phyloP scores from a whole-genome alignment of 345 rosid genomes.

The Crucihimalaya himalaica region DNA sequence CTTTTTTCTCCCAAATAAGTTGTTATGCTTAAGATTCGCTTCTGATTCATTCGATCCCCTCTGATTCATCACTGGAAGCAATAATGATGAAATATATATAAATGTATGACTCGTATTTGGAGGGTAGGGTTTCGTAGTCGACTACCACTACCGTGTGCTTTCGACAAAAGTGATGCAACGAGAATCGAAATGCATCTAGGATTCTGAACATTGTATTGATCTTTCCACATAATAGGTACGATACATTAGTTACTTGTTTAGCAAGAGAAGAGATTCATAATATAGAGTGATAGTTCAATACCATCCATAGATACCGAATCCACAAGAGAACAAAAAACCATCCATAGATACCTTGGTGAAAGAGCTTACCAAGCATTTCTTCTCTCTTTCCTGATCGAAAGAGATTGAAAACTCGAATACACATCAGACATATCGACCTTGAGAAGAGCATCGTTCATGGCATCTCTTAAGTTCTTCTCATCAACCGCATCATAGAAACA shows the following conservation, averaged over 20 bases:
- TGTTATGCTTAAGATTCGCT: background rate
- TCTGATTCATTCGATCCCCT: no score
- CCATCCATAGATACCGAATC: background rate
- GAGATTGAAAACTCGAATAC: conserved; percentile 23
- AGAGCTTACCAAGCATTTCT: background rate
- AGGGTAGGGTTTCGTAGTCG: no score
- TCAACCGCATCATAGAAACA: conserved; percentile 44
- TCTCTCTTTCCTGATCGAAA: conserved; percentile 7
- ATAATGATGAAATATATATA: no score
- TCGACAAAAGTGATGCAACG: background rate
- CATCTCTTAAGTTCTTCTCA: conserved; percentile 32
- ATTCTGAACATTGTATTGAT: background rate
- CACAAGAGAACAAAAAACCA: background rate
- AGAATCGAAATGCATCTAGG: background rate
- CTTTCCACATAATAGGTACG: background rate
- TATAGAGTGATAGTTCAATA: background rate
- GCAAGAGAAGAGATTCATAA: background rate
- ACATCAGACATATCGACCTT: conserved; percentile 18
- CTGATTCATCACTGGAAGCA: no score
- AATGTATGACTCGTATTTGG: no score
- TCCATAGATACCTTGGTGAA: background rate
- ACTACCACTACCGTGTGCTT: background rate
- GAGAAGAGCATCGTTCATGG: conserved; percentile 6
- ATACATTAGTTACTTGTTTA: background rate
- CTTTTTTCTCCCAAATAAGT: background rate